Evolutionary conservation across 2,329 filamentous ascomycete species (phyloP).

Genomic region (Trichoderma breve): DNA sequence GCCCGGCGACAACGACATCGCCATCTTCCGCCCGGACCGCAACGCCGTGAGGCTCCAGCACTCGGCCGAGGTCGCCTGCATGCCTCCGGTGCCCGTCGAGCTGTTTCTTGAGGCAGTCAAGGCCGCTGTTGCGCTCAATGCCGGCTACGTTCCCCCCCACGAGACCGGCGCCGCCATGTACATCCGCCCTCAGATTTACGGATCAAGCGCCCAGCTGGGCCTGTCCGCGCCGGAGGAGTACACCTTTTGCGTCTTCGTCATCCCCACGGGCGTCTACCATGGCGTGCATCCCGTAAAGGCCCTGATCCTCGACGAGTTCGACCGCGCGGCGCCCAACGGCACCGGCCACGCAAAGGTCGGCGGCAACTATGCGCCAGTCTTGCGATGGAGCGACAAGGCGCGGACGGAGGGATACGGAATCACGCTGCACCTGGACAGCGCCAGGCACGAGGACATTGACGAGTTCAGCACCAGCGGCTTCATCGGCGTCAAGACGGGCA

Average conservation of each 20-base stretch:
- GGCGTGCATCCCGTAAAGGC: slow-evolving; percentile 84
- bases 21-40: slow-evolving; percentile 81
- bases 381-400: slow-evolving; percentile 83
- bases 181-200: slow-evolving; percentile 84
- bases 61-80: slow-evolving; percentile 78
- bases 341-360: slow-evolving; percentile 92
- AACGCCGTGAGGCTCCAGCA: slow-evolving; percentile 84
- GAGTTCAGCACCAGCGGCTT: slow-evolving; percentile 96
- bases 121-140: slow-evolving; percentile 82
- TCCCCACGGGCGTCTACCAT: slow-evolving; percentile 93
- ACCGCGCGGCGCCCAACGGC: slow-evolving; percentile 86
- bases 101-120: slow-evolving; percentile 75
- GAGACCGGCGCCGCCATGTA: slow-evolving; percentile 90
- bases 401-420: slow-evolving; percentile 82
- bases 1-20: slow-evolving; percentile 66
- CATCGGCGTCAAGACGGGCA: slow-evolving; percentile 66
- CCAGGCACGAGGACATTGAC: slow-evolving; percentile 79
- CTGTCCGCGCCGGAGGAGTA: slow-evolving; percentile 88
- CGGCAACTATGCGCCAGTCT: slow-evolving; percentile 91
- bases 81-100: slow-evolving; percentile 74
- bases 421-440: slow-evolving; percentile 88
- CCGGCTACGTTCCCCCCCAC: slow-evolving; percentile 86
- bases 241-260: slow-evolving; percentile 83
- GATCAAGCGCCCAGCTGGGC: slow-evolving; percentile 81
- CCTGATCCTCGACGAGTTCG: slow-evolving; percentile 87